A percentile compares a stretch with the other conserved stretches of the same genome.
Conservation (phyloP, 1,139 yeast genomes). For the Lodderomyces orthopsilosis region DNA sequence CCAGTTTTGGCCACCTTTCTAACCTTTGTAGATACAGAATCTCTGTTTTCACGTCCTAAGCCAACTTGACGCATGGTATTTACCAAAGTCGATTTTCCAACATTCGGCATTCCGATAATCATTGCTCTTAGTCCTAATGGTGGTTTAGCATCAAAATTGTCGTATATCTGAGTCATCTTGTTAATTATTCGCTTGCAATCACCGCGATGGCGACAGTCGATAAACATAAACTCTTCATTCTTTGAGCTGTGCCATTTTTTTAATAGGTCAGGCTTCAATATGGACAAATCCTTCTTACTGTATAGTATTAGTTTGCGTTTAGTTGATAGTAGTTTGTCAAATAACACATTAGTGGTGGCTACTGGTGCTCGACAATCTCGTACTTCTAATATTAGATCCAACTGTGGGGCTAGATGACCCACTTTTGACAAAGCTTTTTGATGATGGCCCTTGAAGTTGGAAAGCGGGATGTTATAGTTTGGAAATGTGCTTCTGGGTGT, state of each 20-base stretch:
- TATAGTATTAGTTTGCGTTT: conserved; percentile 63
- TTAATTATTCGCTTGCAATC: conserved; percentile 56
- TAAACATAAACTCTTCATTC: conserved; percentile 53
- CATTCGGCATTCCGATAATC: conserved; percentile 95
- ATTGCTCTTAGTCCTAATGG: conserved; percentile 78
- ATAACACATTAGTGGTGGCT: conserved; percentile 75
- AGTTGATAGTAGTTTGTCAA: conserved; percentile 62
- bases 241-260: conserved; percentile 51
- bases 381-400: conserved; percentile 78
- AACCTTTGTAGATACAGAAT: conserved; percentile 30
- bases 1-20: conserved; percentile 83
- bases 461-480: conserved; percentile 60
- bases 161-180: conserved; percentile 43
- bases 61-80: conserved; percentile 70
- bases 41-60: conserved; percentile 10
- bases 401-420: conserved; percentile 70
- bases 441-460: conserved; percentile 93
- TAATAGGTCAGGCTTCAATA: conserved; percentile 32
- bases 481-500: conserved; percentile 57
- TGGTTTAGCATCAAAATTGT: conserved; percentile 57
- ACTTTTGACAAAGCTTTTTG: conserved; percentile 72
- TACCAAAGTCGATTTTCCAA: conserved; percentile 92
- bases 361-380: conserved; percentile 90
- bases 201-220: conserved; percentile 54
- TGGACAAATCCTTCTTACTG: conserved; percentile 61